Evolutionary conservation across 768 basidiomycete genomes (phyloP), one percentile per base, ranked within the genome.

Genomic region (Xanthoconium purpureum): DNA sequence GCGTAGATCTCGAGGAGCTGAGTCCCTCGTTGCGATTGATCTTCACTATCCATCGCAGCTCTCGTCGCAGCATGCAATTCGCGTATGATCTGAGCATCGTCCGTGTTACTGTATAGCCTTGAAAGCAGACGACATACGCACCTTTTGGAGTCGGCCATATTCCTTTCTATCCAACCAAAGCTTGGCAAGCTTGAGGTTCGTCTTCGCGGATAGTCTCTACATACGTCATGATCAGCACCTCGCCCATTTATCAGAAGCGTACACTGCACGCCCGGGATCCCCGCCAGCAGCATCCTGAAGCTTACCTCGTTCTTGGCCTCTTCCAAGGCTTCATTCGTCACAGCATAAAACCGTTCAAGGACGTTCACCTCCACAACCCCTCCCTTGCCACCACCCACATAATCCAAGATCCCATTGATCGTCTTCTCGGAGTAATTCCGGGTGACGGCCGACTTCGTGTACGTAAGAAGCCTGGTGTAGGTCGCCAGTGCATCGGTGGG

Each of bases 381-480:
- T 18, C 88, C 85, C 70, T 89, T 89, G 47, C 88, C 84, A 46
- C 94, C 94, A 12, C 94, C 94, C 39, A 98, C 97, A 63, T 98
- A 98, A 71, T 99, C 97, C 61, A 99, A 78, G 61, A 99, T 97
- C 54, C 91, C 91, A 69, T 99, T 99, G 78, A 99, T 99, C 17
- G 91, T 89, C 78, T 98, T 99, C 73, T 99, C 97, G 12, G 96
- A 94, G 67, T 96, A 92, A 70, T 96, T 96, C 33, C 94, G 84
- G 4, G 94, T 97, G 18, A 97, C 93, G 3, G 92, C 91, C 14
- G 91, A 93, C 71, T 96, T 98, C 13, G 95, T 98, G 73, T 98
- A 98, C 0, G 88, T 86, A 51, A 99, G 77, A 6, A 99, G 81
- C 62, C 88, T 83, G 18, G 77, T 87, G 70, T 99, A 99, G 9